Conservation (phyloP, 768 basidiomycete species). For the Lactarius pseudohatsudake region DNA sequence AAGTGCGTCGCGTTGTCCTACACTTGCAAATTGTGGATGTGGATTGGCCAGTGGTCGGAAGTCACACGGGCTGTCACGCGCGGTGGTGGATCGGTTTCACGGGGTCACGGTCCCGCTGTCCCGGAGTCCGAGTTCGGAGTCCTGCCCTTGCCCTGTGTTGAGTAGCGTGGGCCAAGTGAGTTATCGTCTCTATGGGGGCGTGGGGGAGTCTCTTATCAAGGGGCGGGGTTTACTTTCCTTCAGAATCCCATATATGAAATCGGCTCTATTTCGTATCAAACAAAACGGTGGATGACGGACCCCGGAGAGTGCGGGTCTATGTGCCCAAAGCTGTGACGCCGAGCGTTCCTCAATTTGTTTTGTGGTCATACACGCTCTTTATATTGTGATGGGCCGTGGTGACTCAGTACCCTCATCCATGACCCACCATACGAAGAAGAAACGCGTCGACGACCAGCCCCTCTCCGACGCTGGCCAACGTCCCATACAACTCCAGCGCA, state of each 20-base stretch:
- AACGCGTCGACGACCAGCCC: conserved; percentile 60
- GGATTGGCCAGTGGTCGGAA: conserved; percentile 1
- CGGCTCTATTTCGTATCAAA: background rate
- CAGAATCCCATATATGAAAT: background rate
- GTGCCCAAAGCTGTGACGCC: background rate
- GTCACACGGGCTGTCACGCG: conserved; percentile 17
- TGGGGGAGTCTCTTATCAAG: background rate
- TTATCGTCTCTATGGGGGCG: background rate
- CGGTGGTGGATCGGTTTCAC: background rate
- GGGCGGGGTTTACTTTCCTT: background rate
- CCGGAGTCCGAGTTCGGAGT: background rate
- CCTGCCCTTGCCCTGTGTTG: background rate
- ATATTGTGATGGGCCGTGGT: conserved; percentile 24
- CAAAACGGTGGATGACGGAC: background rate
- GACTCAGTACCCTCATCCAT: conserved; percentile 34
- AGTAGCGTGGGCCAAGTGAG: background rate
- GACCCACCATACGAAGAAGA: conserved; percentile 71
- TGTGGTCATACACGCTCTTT: conserved; percentile 14
- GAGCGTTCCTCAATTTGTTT: conserved; percentile 9
- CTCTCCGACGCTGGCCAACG: conserved; percentile 57
- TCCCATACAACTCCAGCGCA: conserved; percentile 74
- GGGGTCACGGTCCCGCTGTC: conserved; percentile 8
- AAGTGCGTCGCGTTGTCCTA: conserved; percentile 7
- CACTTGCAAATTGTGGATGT: conserved; percentile 6
- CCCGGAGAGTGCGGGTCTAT: conserved; percentile 10